Evolutionary conservation across 371 early-diverging fungal genomes (phyloP), one percentile per base, ranked within the genome.

Genomic region (Mucor plumbeus): DNA sequence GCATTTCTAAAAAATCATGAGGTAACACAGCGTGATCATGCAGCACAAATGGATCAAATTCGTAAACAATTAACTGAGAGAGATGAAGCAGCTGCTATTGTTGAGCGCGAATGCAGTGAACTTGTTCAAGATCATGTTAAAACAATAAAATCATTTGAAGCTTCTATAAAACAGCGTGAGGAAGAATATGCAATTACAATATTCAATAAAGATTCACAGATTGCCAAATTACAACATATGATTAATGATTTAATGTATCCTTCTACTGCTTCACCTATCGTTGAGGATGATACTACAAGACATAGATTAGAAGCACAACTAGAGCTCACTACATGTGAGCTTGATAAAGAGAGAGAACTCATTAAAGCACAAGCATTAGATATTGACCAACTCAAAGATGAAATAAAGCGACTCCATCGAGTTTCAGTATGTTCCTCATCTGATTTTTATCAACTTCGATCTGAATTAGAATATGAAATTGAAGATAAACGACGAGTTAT

Each of bases 271-370:
- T 15, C 41, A 14, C 40, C 38, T 15, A 26, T 35, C 19, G 26
- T 39, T 3, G 61, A 64, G 0, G 56, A 62, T 7, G 43, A 55
- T 9, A 26, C 44, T 4, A 65, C 64, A n/a, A 67, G 67, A 5
- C 58, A 55, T 40, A 81, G 80, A 9, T 59, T 85, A 6, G 83
- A 87, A 65, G 74, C 82, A 10, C 82, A 84, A 33, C 62, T 87
- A 10, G 73, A 80, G 1, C 65, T 77, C 26, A 75, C 80, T 9
- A 79, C 80, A 17, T 59, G 65, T 4, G 78, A 79, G n/a, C 65
- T 85, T 15, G 78, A 83, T 19, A 63, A 62, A 7, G 80, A 84
- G 33, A 73, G 83, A 6, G 54, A 48, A 4, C 61, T 72, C 9
- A 80, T 77, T 21, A 68, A 71, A 34, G 26, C 70, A 0, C 40